Conservation (phyloP, 495 filamentous ascomycete species). For the Annulohypoxylon moriforme region DNA sequence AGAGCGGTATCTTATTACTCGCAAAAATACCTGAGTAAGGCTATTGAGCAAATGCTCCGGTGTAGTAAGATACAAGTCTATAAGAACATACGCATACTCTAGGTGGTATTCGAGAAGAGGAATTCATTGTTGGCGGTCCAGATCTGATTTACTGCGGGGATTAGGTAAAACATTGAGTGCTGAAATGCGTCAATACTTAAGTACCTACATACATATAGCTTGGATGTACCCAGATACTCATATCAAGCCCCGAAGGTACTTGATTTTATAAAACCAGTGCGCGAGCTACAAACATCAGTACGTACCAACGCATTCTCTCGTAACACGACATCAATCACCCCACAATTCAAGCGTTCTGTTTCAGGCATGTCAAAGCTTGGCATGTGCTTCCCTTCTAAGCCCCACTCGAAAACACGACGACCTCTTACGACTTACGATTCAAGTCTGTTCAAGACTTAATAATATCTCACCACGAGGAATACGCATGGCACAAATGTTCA, state of each 20-base stretch:
- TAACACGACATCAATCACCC: conserved; percentile 32
- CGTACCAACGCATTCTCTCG: background rate
- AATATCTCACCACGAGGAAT: background rate
- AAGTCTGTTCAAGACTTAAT: background rate
- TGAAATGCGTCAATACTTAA: background rate
- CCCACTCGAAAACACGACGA: background rate
- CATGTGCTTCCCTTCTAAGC: conserved; percentile 3
- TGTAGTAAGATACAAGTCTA: background rate
- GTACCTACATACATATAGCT: no score
- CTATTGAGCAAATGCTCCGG: background rate
- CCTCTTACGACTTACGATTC: conserved; percentile 22
- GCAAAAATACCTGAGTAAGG: conserved; percentile 15
- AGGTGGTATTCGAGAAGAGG: no score
- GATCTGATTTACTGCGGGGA: conserved; percentile 10
- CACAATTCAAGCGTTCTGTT: conserved; percentile 34
- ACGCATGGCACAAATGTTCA: background rate
- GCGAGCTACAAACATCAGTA: conserved; percentile 1
- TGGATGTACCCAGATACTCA: conserved; percentile 2
- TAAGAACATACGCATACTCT: background rate
- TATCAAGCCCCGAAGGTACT: conserved; percentile 17
- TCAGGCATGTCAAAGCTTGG: conserved; percentile 15
- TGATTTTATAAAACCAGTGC: background rate
- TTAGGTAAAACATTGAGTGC: background rate
- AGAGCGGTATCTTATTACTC: conserved; percentile 27
- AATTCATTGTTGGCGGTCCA: conserved; percentile 8